Evolutionary conservation across 1,284 basidiomycete species (phyloP).

Genomic region (Pseudozyma hubeiensis): DNA sequence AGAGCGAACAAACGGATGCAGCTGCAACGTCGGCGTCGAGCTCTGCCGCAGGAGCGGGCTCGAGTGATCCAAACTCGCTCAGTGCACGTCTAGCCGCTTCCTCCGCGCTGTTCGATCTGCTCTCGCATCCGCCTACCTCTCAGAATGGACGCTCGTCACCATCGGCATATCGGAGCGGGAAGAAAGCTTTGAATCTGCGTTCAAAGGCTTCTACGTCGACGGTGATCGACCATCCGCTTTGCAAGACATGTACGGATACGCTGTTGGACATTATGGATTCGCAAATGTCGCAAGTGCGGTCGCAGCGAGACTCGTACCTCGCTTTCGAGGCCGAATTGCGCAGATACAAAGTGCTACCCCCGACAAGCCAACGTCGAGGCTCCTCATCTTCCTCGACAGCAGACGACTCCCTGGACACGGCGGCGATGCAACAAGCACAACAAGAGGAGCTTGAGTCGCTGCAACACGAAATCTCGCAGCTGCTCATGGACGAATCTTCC

Average conservation of each 20-base stretch:
- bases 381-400: conserved; percentile 14
- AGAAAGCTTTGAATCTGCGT: conserved; percentile 11
- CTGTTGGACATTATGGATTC: conserved; percentile 81
- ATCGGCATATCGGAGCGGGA: conserved; percentile 14
- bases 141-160: conserved; percentile 1
- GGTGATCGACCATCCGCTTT: conserved; percentile 88
- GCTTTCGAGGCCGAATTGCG: conserved; percentile 56
- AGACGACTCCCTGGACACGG: conserved; percentile 15
- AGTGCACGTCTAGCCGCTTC: conserved; percentile 34
- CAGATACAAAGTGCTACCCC: conserved; percentile 41
- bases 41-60: neutral
- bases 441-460: conserved; percentile 19
- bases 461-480: conserved; percentile 36
- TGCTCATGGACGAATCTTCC: conserved; percentile 26
- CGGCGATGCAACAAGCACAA: conserved; percentile 8
- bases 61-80: conserved; percentile 37
- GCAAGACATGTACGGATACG: conserved; percentile 89
- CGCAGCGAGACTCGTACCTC: conserved; percentile 83
- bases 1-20: neutral
- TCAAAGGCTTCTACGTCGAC: conserved; percentile 3
- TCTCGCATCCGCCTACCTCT: conserved; percentile 31
- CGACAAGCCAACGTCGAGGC: conserved; percentile 6
- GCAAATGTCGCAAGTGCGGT: conserved; percentile 88
- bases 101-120: conserved; percentile 38
- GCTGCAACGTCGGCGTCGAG: neutral